Evolutionary conservation across 306 rosid species (phyloP), one percentile per base, ranked within the genome.

Genomic region (Crotalaria pallida): DNA sequence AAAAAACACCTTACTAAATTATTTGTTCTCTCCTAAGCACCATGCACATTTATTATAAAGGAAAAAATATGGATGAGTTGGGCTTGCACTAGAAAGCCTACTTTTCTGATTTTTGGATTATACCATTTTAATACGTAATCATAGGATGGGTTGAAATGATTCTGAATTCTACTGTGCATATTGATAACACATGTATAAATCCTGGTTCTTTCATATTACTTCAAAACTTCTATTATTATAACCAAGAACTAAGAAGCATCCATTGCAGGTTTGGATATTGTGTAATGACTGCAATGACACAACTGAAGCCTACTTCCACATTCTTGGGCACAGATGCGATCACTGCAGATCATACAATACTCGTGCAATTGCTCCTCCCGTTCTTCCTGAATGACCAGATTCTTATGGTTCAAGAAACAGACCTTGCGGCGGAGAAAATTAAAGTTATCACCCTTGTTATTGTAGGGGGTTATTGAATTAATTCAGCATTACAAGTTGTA

Each of bases 201-300:
- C 29, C 48, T 16, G 16, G 53, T 61, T 45, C 49, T 34, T 45
- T 44, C 40, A 50, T 6, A 33, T n/a, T 6, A 21, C 53, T 15
- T 15, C 18, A 9, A 52, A 48, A 70, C 62, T 38, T 56, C 4
- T 50, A 3, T 40, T 11, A 71, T 59, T 9, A 27, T 55, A 71
- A 72, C 69, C 49, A 78, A 57, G 0, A 11, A n/a, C 60, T 27
- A 68, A 78, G 45, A 69, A 77, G 33, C 41, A 23, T 3, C 1
- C 8, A 44, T 79, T 85, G 81, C 96, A 95, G 99, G 92, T 91
- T 19, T 95, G 99, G 99, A 95, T 95, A 48, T 82, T 95, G 40
- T 95, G 99, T 49, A 95, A 91, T 31, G 97, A 95, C 81, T 91
- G 99, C 85, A 95, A 95, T 63, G 96, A 95, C 79, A 88, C 96